Conservation (phyloP, 805 yeast genomes). For the Starmerella lactis-condensi region DNA sequence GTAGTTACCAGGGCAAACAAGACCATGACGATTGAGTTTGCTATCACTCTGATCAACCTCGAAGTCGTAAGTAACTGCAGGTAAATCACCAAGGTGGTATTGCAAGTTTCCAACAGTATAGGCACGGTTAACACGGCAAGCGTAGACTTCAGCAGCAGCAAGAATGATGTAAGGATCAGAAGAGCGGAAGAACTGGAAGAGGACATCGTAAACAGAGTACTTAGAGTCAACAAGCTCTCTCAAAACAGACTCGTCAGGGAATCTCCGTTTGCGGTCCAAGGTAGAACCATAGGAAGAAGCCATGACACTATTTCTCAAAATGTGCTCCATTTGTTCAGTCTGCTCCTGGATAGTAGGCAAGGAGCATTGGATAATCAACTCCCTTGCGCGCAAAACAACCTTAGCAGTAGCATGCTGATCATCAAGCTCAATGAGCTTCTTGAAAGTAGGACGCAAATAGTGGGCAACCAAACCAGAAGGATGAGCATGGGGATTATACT, state of each 20-base stretch:
- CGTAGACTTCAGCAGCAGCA: conserved; percentile 93
- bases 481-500: conserved; percentile 63
- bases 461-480: conserved; percentile 50
- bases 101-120: conserved; percentile 66
- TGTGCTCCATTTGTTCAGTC: conserved; percentile 93
- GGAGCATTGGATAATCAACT: conserved; percentile 88
- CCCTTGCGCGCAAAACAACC: conserved; percentile 89
- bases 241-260: conserved; percentile 63
- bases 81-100: conserved; percentile 32
- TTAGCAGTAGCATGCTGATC: conserved; percentile 68
- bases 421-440: conserved; percentile 69
- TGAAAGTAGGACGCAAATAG: conserved; percentile 52
- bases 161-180: conserved; percentile 73
- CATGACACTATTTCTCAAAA: conserved; percentile 76
- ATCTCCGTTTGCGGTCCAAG: conserved; percentile 31
- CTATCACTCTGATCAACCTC: conserved; percentile 16
- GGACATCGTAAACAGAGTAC: conserved; percentile 88
- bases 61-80: conserved; percentile 63
- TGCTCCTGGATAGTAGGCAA: conserved; percentile 91
- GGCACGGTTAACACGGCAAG: conserved; percentile 92
- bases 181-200: conserved; percentile 74
- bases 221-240: conserved; percentile 90
- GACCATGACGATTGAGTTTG: conserved; percentile 34
- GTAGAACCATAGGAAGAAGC: conserved; percentile 59
- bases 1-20: conserved; percentile 31